Conservation (phyloP, 805 yeast genomes). For the Kuraishia cidri region DNA sequence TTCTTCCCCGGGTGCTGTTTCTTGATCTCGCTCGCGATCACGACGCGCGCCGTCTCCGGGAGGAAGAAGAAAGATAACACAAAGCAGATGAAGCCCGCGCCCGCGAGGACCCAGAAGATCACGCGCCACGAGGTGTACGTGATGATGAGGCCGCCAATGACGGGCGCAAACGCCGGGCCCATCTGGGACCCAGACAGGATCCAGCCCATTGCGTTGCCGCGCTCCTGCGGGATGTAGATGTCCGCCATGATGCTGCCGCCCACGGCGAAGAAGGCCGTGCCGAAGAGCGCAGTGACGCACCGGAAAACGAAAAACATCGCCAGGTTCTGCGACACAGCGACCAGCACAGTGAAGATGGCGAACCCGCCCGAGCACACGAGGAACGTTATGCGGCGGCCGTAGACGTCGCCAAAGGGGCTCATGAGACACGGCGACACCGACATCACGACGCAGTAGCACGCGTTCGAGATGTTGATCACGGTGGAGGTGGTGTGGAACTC, state of each 20-base stretch:
- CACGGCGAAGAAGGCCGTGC: constrained; percentile 44
- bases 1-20: constrained; percentile 1
- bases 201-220: constrained; percentile 44
- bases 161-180: constrained; percentile 46
- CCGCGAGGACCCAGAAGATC: constrained; percentile 40
- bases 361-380: constrained; percentile 11
- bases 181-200: constrained; percentile 40
- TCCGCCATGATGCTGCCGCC: constrained; percentile 46
- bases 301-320: constrained; percentile 48
- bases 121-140: constrained; percentile 45
- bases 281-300: constrained; percentile 39
- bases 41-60: constrained; percentile 31
- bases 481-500: constrained; percentile 35
- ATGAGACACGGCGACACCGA: constrained; percentile 41
- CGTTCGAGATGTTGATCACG: constrained; percentile 39
- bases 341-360: constrained; percentile 16
- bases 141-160: constrained; percentile 42
- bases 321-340: constrained; percentile 39
- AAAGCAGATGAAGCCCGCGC: constrained; percentile 23
- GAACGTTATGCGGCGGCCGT: constrained; percentile 39
- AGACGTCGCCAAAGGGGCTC: constrained; percentile 41
- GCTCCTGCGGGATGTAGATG: constrained; percentile 35
- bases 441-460: constrained; percentile 41
- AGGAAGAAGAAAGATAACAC: constrained; percentile 26
- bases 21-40: background rate